Evolutionary conservation across 2,329 filamentous ascomycete genomes (phyloP).

Genomic region (Pyrenochaeta sp.): DNA sequence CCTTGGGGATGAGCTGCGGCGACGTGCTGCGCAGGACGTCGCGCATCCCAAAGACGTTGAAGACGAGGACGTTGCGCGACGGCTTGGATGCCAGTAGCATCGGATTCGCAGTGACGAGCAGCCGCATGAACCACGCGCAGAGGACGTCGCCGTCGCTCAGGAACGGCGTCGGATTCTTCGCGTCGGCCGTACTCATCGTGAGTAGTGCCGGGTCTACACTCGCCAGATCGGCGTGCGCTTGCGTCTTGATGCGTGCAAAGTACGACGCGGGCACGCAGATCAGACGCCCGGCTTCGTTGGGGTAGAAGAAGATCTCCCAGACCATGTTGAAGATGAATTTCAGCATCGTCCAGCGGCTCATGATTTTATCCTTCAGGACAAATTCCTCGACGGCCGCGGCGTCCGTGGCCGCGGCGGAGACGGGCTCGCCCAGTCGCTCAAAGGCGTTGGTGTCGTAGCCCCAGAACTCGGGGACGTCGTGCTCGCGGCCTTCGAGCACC

Average conservation of each 20-base stretch:
- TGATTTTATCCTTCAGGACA: slow-evolving; percentile 12
- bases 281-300: slow-evolving; percentile 9
- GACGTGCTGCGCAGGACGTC: slow-evolving; percentile 11
- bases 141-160: slow-evolving; percentile 29
- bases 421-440: slow-evolving; percentile 9
- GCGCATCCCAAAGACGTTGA: slow-evolving; percentile 37
- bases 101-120: slow-evolving; percentile 13
- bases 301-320: slow-evolving; percentile 23
- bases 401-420: background rate
- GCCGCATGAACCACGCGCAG: slow-evolving; percentile 19
- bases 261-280: slow-evolving; percentile 22
- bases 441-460: slow-evolving; percentile 30
- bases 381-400: slow-evolving; percentile 14
- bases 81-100: slow-evolving; percentile 1
- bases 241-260: slow-evolving; percentile 16
- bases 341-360: slow-evolving; percentile 14
- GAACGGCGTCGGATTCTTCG: slow-evolving; percentile 21
- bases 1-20: slow-evolving; percentile 19
- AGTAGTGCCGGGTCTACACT: background rate
- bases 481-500: slow-evolving; percentile 29
- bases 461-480: slow-evolving; percentile 19
- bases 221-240: slow-evolving; percentile 18
- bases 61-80: slow-evolving; percentile 20
- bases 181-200: slow-evolving; percentile 10
- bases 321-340: slow-evolving; percentile 19